Conservation (phyloP, 2,329 filamentous ascomycete species). For the Epicoccum sorghinum region DNA sequence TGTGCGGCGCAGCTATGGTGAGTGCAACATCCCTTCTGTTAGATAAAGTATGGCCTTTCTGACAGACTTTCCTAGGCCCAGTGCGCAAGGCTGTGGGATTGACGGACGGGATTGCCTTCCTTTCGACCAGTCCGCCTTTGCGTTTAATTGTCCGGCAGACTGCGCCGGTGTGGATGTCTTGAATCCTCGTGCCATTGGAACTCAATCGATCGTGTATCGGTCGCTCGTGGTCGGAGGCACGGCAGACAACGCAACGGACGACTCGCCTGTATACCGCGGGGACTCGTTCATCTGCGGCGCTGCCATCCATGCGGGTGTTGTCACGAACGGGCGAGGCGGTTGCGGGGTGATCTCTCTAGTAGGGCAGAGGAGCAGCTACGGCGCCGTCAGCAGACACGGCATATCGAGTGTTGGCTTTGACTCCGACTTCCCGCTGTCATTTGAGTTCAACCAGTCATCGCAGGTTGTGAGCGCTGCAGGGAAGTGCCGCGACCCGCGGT, state of each 20-base stretch:
- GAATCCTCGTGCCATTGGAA: conserved; percentile 59
- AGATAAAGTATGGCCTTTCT: background rate
- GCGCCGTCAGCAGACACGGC: conserved; percentile 33
- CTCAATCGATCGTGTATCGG: conserved; percentile 67
- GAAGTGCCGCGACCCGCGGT: conserved; percentile 43
- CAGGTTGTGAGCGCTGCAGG: conserved; percentile 18
- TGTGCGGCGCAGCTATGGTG: conserved; percentile 74
- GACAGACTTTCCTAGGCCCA: conserved; percentile 32
- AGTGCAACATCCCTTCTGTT: background rate
- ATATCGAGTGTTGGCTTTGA: conserved; percentile 42
- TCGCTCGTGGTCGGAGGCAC: conserved; percentile 72
- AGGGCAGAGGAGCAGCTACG: conserved; percentile 33
- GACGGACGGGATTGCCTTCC: conserved; percentile 63
- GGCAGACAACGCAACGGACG: conserved; percentile 20
- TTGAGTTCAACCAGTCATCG: conserved; percentile 32
- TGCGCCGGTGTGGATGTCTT: conserved; percentile 56
- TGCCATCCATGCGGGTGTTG: conserved; percentile 44
- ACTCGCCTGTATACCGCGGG: conserved; percentile 38
- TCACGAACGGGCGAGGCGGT: conserved; percentile 38
- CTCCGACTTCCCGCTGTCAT: conserved; percentile 44
- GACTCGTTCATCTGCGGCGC: conserved; percentile 48
- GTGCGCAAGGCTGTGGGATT: conserved; percentile 53
- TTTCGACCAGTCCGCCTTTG: conserved; percentile 58
- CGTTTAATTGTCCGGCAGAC: conserved; percentile 63
- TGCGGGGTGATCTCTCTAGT: conserved; percentile 40